Base-by-base conservation (phyloP, 169 alveolate species). In the Plasmodium malariae region DNA sequence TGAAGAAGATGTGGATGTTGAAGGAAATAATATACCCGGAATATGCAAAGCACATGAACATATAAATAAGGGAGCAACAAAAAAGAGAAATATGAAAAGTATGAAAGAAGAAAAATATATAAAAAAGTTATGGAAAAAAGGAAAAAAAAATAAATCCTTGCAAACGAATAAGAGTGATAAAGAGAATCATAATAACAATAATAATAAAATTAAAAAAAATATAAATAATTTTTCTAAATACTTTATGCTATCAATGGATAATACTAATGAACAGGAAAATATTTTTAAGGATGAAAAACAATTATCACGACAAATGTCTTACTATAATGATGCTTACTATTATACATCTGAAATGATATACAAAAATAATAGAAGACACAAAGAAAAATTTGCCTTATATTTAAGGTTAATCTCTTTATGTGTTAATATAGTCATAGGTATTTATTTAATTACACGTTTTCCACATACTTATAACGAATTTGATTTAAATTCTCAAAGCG, bases 241-340 rank as follows among this genome's bases (percentile, higher is more conserved):
- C 62, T 76, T 76, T 68, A 76, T 63, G 51, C 40, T 76, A 4
- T 76, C 89, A 32, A 76, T 76, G 69, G 89, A 76, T 7, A 76
- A 76, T 62, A 37, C 21, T 37, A 76, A 76, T 68, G 89, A 76
- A 19, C 68, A 76, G 43, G 68, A 62, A 62, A 76, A 76, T 9
- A 76, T 76, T 37, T 76, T 76, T 76, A 76, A 76, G 43, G 78
- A 76, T 26, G 89, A 76, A 76, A 76, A 76, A 76, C 89, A 76
- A 45, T 40, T 76, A 21, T 76, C 89, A 11, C 36, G 76, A 28
- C 89, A 76, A 48, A 76, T 76, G 89, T 76, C 89, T 1, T 76
- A 76, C 36, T 76, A 76, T 62, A 76, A 76, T 67, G 89, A 76
- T 45, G 89, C 89, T 3, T 76, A 76, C 24, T 76, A 76, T 62